Evolutionary conservation across 805 yeast species (phyloP).

Genomic region (Metschnikowia peoriensis): DNA sequence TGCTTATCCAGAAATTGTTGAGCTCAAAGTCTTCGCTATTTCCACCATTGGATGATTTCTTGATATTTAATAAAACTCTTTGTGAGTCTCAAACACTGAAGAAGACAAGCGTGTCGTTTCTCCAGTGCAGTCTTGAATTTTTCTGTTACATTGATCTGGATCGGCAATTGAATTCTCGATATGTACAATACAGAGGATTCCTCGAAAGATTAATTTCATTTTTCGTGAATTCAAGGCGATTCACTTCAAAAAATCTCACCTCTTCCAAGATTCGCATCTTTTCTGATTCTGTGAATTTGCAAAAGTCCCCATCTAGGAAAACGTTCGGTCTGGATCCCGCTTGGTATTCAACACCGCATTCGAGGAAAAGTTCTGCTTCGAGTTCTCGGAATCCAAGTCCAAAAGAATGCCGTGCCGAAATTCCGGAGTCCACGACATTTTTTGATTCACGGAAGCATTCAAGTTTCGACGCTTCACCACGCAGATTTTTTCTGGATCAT

Average conservation of each 20-base stretch:
- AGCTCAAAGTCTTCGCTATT: background rate
- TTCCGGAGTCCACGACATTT: background rate
- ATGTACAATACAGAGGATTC: background rate
- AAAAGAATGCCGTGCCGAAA: background rate
- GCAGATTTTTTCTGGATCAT: background rate
- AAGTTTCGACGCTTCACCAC: background rate
- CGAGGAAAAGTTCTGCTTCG: background rate
- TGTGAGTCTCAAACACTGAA: constrained; percentile 5
- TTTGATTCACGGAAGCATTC: too few relatives aligned
- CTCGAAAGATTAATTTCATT: background rate
- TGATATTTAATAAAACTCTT: constrained; percentile 7
- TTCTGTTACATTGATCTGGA: constrained; percentile 15
- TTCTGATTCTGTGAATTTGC: background rate
- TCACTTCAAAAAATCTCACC: background rate
- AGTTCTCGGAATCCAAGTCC: background rate
- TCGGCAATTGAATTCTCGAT: constrained; percentile 8
- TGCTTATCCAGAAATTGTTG: constrained; percentile 5
- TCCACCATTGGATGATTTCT: constrained; percentile 10
- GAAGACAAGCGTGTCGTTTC: constrained; percentile 4
- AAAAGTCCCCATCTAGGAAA: background rate
- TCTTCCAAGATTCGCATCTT: background rate
- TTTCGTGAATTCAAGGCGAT: background rate
- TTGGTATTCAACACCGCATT: background rate
- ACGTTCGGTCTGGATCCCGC: too few relatives aligned
- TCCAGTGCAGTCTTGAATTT: constrained; percentile 9